Base-by-base conservation (phyloP, 345 rosid genomes). In the Citrus reticulata region DNA sequence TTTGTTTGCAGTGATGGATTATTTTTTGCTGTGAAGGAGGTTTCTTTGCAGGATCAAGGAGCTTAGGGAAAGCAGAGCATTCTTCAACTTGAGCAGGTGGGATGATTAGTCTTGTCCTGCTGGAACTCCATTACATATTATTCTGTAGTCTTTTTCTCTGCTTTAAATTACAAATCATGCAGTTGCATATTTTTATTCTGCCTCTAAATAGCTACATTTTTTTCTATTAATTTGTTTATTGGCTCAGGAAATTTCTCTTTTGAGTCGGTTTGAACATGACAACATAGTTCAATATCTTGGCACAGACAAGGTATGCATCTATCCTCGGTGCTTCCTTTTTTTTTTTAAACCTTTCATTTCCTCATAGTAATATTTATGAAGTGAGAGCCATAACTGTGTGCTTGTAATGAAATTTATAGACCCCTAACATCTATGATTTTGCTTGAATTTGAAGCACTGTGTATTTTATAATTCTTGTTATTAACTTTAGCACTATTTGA, bases 1-100 rank as follows among this genome's bases (percentile, higher is more conserved):
- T 17, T 46, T 64, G 64, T 58, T 17, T 80, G 79, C 85, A 95
- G 98, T 37, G 86, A 80, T 87, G 98, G 98, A 76, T 88, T 83
- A 84, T 92, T 93, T 81, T 93, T 95, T 80, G 97, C 97, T 64
- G 85, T 95, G 71, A 93, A 95, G 81, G 97, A 95, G 87, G 97
- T 92, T 84, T 93, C 94, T 55, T 84, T 95, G 68, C 89, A 85
- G 81, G 91, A 92, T 86, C 97, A 89, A 78, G 97, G 97, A 78
- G 86, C 80, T 81, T 85, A 87, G 76, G 97, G 90, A 70, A 89
- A 76, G 79, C 91, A 92, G 79, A 86, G 97, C 78, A 80, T 93
- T 83, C 76, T 74, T 73, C 94, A 95, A 85, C 93, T 95, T 60
- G 97, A 93, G 83, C 91, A 88, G 90, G 98, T 95, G 77, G 73